Base-by-base conservation (phyloP, 2,329 filamentous ascomycete species). In the Scopulariopsis brevicaulis region DNA sequence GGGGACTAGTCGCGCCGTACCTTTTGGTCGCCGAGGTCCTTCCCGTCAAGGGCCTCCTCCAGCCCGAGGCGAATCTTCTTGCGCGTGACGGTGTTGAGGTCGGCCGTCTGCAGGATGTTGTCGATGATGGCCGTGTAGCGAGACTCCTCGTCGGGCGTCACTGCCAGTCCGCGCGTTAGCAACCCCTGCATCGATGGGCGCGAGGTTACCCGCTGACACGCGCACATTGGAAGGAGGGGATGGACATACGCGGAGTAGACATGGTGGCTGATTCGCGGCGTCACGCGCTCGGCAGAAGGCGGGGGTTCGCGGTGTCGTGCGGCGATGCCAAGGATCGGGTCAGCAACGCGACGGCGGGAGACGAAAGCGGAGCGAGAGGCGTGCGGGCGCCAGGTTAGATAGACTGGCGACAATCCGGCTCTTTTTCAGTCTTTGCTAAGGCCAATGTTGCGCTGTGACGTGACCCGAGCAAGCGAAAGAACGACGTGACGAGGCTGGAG, bases 31-130 rank as follows among this genome's bases (percentile, higher is more conserved):
- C 74, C 79, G 57, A 85, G 69, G 63, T 85, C 81, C 64, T 80
- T 80, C 55, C 79, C 79, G 48, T 77, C 78, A 18, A 84, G 70
- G 28, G 76, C 74, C 54, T 70, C 68, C 67, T 85, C 78, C 51
- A 85, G 71, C 2, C 77, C 78, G 63, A 79, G 75, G 56, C 82
- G 79, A 59, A 85, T 78, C 70, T 81, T 83, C 67, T 85, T 85
- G 60, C 81, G 77, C 32, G 82, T 82, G 56, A 85, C 79, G n/a
- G 82, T 85, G 63, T 79, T 75, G 48, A 85, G 77, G 62, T 85
- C 80, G 58, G 79, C 78, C 12, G 74, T 78, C 28, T 73, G 73
- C 24, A 85, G 76, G 61, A 85, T 84, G 48, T 69, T 73, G 65
- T 85, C 82, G 67, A 85, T 84, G 64, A 85, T 77, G 58, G 72